Percentiles rank a stretch among this genome's conserved stretches.
Conservation (phyloP, 2,329 filamentous ascomycete genomes). For the Didymella exigua region DNA sequence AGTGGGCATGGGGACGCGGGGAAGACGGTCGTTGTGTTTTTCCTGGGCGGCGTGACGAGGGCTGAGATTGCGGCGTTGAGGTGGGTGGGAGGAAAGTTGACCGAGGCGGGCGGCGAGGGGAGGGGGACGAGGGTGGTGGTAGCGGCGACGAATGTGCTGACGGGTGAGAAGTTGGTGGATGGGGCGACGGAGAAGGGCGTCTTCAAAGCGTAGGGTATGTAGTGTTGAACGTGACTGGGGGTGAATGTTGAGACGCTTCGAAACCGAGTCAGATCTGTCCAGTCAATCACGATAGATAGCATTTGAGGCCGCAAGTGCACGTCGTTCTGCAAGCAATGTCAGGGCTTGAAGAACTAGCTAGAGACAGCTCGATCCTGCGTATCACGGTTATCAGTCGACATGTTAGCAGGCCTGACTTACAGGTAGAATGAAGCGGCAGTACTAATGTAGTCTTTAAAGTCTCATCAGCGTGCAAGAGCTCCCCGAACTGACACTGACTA, state of each 20-base stretch:
- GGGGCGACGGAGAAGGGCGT: conserved; percentile 73
- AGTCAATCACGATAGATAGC: too few relatives aligned
- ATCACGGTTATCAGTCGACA: too few relatives aligned
- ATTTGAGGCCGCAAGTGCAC: too few relatives aligned
- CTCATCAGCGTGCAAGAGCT: too few relatives aligned
- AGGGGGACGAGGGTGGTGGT: conserved; percentile 82
- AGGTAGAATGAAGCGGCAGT: too few relatives aligned
- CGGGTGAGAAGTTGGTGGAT: conserved; percentile 86
- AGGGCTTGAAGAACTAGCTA: too few relatives aligned
- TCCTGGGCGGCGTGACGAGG: conserved; percentile 94
- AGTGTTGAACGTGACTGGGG: not conserved
- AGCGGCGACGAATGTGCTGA: conserved; percentile 89
- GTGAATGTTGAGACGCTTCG: not conserved
- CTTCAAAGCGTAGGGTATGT: conserved; percentile 28
- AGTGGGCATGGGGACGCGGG: conserved; percentile 63
- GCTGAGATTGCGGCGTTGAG: conserved; percentile 93
- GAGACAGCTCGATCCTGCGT: too few relatives aligned
- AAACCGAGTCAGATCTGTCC: too few relatives aligned
- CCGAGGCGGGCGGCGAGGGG: conserved; percentile 70
- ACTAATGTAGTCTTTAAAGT: too few relatives aligned
- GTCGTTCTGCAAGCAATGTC: too few relatives aligned
- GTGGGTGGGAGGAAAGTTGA: conserved; percentile 78
- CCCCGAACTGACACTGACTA: too few relatives aligned
- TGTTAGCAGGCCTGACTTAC: too few relatives aligned
- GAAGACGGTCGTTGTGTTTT: conserved; percentile 94